Base-by-base conservation (phyloP, 805 yeast species). In the Pichia pseudocactophila region DNA sequence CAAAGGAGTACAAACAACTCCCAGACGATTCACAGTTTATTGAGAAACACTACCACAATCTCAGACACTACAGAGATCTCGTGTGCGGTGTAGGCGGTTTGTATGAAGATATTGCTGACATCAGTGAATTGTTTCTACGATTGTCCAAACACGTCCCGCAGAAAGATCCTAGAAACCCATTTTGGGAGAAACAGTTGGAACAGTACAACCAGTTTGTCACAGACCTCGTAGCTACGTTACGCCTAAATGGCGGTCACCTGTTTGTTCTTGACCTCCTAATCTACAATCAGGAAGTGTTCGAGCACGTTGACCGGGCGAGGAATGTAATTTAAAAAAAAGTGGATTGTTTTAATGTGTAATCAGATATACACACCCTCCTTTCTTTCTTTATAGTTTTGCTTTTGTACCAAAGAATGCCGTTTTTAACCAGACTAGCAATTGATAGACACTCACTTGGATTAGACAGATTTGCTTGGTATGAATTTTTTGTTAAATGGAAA, bases 241-340 rank as follows among this genome's bases (percentile, higher is more conserved):
- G 61, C 15, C 50, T 74, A 28, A 80, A 80, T 50, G 80, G 82
- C 15, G 81, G 80, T 1, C 72, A 76, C 50, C 65, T 80, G 2
- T 73, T 72, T 40, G 67, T 75, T 11, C 67, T 80, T 51, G 87
- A 80, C 51, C 64, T 80, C 1, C 53, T 80, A 34, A 53, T 76
- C 17, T 70, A 73, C 39, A 74, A 73, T 46, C 74, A 73, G 41
- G 54, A 58, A 43, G 63, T 65, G 10, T 74, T 74, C 50, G 74
- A 73, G 37, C 54, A 54, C 18, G 64, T 71, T 45, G 74, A 71
- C 41, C 54, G 51, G 39, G 43, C 48, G 34, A 40, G 47, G 35
- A 51, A 53, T 22, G 25, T 22, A 22, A 22, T 22, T 22, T 22
- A 22, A 22, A 22, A 8, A 5, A 22, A 22, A 8, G n/a, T n/a